Percentiles rank a stretch among this genome's conserved stretches.
Evolutionary conservation across 352 stramenopile genomes (phyloP).

Genomic region (Pythium biforme): DNA sequence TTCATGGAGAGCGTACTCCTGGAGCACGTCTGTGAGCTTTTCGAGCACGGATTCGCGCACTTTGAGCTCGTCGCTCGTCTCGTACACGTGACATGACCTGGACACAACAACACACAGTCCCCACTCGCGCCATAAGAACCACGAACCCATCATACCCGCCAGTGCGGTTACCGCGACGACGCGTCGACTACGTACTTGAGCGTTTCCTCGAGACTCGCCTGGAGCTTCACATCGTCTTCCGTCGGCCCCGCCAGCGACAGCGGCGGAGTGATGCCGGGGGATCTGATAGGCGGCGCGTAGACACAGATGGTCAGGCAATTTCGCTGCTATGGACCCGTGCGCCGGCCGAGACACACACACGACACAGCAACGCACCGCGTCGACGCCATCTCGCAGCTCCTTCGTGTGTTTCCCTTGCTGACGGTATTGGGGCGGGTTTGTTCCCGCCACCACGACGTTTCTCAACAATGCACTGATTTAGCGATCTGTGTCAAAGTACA

Average conservation of each 20-base stretch:
- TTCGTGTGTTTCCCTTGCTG: background rate
- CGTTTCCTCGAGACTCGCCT: constrained; percentile 61
- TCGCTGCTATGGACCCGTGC: background rate
- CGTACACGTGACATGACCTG: constrained; percentile 68
- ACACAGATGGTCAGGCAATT: background rate
- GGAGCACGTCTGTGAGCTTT: constrained; percentile 58
- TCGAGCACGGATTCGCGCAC: constrained; percentile 63
- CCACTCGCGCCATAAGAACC: no score
- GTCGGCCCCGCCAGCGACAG: constrained; percentile 70
- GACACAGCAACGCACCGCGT: constrained; percentile 12
- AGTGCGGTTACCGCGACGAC: no score
- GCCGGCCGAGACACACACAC: background rate
- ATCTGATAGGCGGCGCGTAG: background rate
- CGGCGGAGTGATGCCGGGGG: constrained; percentile 54
- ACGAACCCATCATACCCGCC: no score
- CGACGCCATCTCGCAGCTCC: constrained; percentile 9
- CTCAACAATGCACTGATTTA: background rate
- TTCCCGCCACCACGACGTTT: background rate
- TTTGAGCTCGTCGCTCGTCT: constrained; percentile 64
- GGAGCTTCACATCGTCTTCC: constrained; percentile 63
- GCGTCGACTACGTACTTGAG: constrained; percentile 35
- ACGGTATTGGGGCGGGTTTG: background rate
- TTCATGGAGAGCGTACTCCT: constrained; percentile 82
- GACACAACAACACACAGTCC: background rate
- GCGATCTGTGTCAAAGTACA: background rate